Base-by-base conservation (phyloP, 2,329 filamentous ascomycete genomes). In the Colletotrichum spinosum region DNA sequence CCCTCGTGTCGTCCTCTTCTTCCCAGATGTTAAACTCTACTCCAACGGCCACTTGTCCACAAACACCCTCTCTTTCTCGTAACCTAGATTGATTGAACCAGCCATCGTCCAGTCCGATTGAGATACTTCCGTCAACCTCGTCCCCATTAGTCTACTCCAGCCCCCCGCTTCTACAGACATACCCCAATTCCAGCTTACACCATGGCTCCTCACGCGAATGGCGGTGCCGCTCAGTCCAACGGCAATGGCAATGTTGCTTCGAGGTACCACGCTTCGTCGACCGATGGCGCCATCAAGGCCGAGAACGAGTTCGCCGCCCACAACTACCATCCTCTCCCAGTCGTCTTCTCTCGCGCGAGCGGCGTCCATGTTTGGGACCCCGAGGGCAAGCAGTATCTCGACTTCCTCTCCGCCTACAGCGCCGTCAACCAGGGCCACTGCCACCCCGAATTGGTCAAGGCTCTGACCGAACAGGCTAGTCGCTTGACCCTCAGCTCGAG, bases 351-450 rank as follows among this genome's bases (percentile, higher is more conserved):
- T 61, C 88, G 89, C 70, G 96, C 94, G 46, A 87, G 90, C 72
- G 96, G 95, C 53, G 91, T 91, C 75, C 90, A 92, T 67, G 96
- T 98, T 64, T 99, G 96, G 95, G 96, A 99, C 76, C 96, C 96
- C 15, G 96, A 99, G 83, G 94, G 92, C 75, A 92, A 90, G 72
- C 90, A 97, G 78, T 98, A 99, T 80, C 89, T 98, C 73, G 96
- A 99, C 82, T 99, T 97, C 82, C 89, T 99, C 70, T 98, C 95
- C 51, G 96, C 96, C 70, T 99, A 99, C 86, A 97, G 92, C 72
- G 96, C 96, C 68, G 94, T 98, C 76, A 98, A 98, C 84, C 95
- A 98, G 81, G 95, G 95, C 69, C 95, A 99, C 80, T 98, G 95
- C 81, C 95, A 99, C 81, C 96, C 96, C 6, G 94, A 97, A 82